These are phyloP conservation scores for Tylopilus vinaceipallidus DNA, from an alignment of 768 basidiomycete species.

Conservation along the genomic window DNA sequence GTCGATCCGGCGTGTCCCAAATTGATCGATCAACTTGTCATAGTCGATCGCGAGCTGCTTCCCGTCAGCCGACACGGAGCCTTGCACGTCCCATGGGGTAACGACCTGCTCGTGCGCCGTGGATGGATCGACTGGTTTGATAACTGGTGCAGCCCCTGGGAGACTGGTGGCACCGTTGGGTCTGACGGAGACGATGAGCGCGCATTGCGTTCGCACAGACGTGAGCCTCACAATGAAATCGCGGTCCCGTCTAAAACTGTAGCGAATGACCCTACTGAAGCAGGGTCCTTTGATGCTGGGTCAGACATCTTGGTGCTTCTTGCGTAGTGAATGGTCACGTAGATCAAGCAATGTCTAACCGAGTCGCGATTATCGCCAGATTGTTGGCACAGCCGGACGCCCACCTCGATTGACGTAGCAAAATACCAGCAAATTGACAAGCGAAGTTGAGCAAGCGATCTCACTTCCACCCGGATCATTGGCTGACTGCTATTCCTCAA, in stretches of 20 bases:
- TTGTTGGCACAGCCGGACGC: too few species aligned
- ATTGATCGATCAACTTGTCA: constrained; percentile 90
- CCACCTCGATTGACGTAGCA: too few species aligned
- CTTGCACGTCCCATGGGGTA: constrained; percentile 98
- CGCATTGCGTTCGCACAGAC: neutral
- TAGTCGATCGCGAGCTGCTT: constrained; percentile 95
- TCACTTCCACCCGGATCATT: too few species aligned
- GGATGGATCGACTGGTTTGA: constrained; percentile 33
- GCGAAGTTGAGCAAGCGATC: too few species aligned
- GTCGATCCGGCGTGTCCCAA: constrained; percentile 86
- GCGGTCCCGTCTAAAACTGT: constrained; percentile 24
- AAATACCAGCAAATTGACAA: too few species aligned
- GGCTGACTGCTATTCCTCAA: neutral
- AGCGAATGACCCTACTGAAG: constrained; percentile 27
- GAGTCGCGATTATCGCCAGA: constrained; percentile 8
- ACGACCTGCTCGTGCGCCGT: constrained; percentile 67
- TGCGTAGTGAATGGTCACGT: neutral
- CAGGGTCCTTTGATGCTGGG: constrained; percentile 25
- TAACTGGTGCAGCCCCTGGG: constrained; percentile 22
- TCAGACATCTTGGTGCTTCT: constrained; percentile 17
- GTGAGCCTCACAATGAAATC: constrained; percentile 32
- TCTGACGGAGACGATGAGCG: constrained; percentile 8
- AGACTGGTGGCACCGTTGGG: constrained; percentile 1
- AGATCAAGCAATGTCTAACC: neutral
- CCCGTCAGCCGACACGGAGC: constrained; percentile 82